Conservation (phyloP, 495 filamentous ascomycete species). For the Astrothelium macrocarpum region DNA sequence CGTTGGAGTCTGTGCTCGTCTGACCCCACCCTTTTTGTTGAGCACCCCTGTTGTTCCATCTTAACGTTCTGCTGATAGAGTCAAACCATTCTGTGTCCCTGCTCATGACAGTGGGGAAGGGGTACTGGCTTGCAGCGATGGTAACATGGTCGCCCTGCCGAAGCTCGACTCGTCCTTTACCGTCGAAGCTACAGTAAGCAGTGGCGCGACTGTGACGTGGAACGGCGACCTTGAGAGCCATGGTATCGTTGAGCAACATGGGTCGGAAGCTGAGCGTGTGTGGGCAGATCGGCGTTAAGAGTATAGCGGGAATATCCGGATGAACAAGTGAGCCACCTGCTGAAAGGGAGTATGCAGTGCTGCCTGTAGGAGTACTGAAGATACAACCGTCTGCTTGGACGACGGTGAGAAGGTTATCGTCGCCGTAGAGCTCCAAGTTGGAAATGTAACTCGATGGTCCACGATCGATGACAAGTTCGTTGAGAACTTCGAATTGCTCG, state of each 20-base stretch:
- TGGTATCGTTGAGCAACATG: constrained; percentile 95
- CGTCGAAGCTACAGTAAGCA: constrained; percentile 93
- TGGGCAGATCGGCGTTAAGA: constrained; percentile 94
- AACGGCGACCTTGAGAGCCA: constrained; percentile 79
- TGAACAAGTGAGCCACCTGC: constrained; percentile 93
- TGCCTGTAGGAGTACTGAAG: constrained; percentile 88
- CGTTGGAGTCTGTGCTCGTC: neutral
- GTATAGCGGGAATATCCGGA: constrained; percentile 93
- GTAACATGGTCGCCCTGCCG: constrained; percentile 87
- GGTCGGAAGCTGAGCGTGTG: constrained; percentile 94
- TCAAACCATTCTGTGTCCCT: constrained; percentile 81
- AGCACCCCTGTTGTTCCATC: constrained; percentile 85
- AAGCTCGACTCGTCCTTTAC: constrained; percentile 87
- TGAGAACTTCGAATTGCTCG: constrained; percentile 90
- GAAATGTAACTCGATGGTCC: constrained; percentile 94
- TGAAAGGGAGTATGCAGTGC: constrained; percentile 88
- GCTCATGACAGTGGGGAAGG: constrained; percentile 85
- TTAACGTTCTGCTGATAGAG: constrained; percentile 75
- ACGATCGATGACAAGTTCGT: constrained; percentile 95
- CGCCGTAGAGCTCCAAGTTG: constrained; percentile 89
- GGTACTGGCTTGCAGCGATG: constrained; percentile 87
- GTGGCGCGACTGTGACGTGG: constrained; percentile 77
- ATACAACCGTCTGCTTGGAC: constrained; percentile 96
- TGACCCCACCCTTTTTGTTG: constrained; percentile 67
- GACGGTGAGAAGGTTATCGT: constrained; percentile 85